Evolutionary conservation across 768 basidiomycete species (phyloP).

Genomic region (Lactarius quietus): DNA sequence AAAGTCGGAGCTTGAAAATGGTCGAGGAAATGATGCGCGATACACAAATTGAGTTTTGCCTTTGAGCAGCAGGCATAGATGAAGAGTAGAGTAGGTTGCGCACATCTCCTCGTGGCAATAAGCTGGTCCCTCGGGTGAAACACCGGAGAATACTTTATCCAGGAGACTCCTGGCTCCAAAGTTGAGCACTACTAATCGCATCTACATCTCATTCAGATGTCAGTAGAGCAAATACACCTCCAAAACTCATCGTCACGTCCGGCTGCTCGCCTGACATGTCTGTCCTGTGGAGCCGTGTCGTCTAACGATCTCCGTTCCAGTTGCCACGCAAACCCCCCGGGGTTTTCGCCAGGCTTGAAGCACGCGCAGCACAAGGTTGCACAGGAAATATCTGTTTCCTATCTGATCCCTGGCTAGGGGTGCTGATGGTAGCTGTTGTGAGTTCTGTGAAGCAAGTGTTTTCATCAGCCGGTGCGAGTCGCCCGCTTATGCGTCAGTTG

Average conservation of each 20-base stretch:
- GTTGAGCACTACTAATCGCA: not conserved
- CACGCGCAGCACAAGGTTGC: not conserved
- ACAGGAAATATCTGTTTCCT: not conserved
- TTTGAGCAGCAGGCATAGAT: not conserved
- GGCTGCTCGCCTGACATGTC: not conserved
- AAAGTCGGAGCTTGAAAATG: not conserved
- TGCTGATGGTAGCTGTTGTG: not conserved
- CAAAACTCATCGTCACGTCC: not conserved
- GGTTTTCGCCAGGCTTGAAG: not conserved
- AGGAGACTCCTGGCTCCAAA: not conserved
- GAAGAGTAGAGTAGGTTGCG: not conserved
- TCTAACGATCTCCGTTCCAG: not conserved
- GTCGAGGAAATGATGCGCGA: not conserved
- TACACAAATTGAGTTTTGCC: not conserved
- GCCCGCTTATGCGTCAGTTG: not conserved
- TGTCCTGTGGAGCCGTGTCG: constrained; percentile 4
- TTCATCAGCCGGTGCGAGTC: not conserved
- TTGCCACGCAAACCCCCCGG: not conserved
- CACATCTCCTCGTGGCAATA: not conserved
- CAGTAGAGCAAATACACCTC: not conserved
- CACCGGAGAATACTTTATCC: not conserved
- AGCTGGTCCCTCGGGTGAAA: not conserved
- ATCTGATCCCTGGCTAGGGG: not conserved
- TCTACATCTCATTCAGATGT: not conserved
- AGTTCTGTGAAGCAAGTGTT: not conserved